Evolutionary conservation across 2,329 filamentous ascomycete genomes (phyloP).

Genomic region (Lasiodiplodia theobromae): DNA sequence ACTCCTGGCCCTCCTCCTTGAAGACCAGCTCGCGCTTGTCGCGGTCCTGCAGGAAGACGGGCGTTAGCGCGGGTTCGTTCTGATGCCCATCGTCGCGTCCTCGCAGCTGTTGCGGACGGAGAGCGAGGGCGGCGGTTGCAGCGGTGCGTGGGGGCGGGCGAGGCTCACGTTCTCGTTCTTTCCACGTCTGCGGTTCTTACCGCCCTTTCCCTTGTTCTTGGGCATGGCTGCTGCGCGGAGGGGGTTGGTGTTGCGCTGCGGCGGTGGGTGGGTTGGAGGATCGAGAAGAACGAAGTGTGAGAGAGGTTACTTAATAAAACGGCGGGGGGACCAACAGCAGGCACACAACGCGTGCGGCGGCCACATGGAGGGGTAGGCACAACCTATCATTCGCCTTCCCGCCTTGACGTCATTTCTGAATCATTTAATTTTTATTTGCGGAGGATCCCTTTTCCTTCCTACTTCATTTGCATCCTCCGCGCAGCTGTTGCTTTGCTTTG

Average conservation of each 20-base stretch:
- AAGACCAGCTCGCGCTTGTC: constrained; percentile 98
- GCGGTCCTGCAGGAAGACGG: constrained; percentile 66
- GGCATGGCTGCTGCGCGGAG: constrained; percentile 19
- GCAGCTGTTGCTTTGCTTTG: neutral
- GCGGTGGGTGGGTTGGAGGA: neutral
- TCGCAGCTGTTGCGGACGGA: neutral
- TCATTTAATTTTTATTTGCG: neutral
- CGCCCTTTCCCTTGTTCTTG: constrained; percentile 68
- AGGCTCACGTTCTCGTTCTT: constrained; percentile 76
- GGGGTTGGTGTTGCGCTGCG: constrained; percentile 25
- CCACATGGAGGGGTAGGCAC: constrained; percentile 1
- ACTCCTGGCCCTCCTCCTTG: constrained; percentile 97
- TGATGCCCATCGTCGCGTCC: neutral
- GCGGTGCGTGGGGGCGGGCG: neutral
- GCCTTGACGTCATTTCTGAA: constrained; percentile 22
- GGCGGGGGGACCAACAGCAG: neutral
- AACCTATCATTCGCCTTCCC: neutral
- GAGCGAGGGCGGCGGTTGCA: neutral
- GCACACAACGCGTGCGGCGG: neutral
- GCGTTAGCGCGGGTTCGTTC: neutral
- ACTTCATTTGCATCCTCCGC: neutral
- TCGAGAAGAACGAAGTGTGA: neutral
- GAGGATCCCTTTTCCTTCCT: neutral
- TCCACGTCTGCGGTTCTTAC: constrained; percentile 97
- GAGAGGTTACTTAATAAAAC: constrained; percentile 9